Percentiles rank a stretch among this genome's conserved stretches.
Evolutionary conservation across 2,329 filamentous ascomycete genomes (phyloP).

Genomic region (Arthrobotrys entomopaga): DNA sequence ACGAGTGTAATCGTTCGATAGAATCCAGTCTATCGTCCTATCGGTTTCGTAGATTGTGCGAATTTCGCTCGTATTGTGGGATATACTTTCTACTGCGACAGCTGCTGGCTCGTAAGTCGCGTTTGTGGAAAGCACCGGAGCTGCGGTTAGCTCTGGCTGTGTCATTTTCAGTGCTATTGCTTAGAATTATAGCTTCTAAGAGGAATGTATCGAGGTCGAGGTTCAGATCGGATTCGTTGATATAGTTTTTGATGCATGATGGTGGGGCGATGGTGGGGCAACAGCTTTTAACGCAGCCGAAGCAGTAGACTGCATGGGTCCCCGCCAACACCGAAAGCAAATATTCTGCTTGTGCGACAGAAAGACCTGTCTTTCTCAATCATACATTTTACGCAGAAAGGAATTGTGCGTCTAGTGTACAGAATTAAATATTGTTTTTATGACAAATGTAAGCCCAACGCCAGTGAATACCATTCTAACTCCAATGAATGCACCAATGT

Average conservation of each 20-base stretch:
- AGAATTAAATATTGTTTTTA: background rate
- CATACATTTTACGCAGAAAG: too few species aligned
- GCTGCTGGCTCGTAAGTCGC: constrained; percentile 44
- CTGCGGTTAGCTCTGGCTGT: constrained; percentile 40
- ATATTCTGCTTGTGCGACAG: too few species aligned
- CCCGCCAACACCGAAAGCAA: too few species aligned
- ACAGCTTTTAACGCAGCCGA: too few species aligned
- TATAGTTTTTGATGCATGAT: background rate
- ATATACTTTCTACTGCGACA: constrained; percentile 19
- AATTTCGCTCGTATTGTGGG: constrained; percentile 75
- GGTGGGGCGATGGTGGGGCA: background rate
- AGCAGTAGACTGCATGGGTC: too few species aligned
- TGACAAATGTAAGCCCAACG: constrained; percentile 6
- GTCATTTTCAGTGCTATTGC: constrained; percentile 26
- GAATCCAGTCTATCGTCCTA: constrained; percentile 80
- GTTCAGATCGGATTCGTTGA: background rate
- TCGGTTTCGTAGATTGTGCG: constrained; percentile 83
- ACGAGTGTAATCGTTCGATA: constrained; percentile 74
- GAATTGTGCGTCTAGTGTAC: too few species aligned
- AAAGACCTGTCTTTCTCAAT: too few species aligned
- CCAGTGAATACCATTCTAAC: constrained; percentile 7
- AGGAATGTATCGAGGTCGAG: background rate
- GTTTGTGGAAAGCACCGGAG: constrained; percentile 42
- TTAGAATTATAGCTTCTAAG: background rate
- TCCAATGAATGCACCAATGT: constrained; percentile 14